These are phyloP conservation scores for Dimocarpus longan DNA, from an alignment of 345 rosid genomes.

Conservation along the genomic window DNA sequence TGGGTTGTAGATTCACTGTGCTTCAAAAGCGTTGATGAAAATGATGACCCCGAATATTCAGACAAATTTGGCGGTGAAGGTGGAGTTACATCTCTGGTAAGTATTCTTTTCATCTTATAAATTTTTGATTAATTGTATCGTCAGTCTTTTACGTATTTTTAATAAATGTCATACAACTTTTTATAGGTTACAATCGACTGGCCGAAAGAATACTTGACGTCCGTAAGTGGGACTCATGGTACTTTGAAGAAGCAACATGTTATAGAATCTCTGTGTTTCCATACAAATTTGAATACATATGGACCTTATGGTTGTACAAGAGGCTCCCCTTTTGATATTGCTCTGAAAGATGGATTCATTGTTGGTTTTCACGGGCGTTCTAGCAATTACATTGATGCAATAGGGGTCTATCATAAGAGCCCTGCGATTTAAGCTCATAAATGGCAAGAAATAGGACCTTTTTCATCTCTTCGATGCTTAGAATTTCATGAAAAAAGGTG, in stretches of 20 bases:
- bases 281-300: background rate
- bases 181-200: background rate
- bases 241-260: background rate
- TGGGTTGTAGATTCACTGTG: background rate
- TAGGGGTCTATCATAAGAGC: background rate
- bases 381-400: background rate
- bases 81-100: background rate
- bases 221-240: background rate
- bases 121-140: no score
- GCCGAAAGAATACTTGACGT: background rate
- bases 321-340: background rate
- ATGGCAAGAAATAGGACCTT: background rate
- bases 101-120: background rate
- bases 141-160: no score
- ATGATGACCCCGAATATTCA: background rate
- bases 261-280: background rate
- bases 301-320: background rate
- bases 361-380: background rate
- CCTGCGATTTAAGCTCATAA: background rate
- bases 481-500: no score
- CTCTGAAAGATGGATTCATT: background rate
- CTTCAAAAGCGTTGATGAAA: background rate
- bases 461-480: no score
- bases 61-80: background rate
- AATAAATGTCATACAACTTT: background rate